phyloP scores from a whole-genome alignment of 1,284 basidiomycete species.

The Ustilago esculenta region DNA sequence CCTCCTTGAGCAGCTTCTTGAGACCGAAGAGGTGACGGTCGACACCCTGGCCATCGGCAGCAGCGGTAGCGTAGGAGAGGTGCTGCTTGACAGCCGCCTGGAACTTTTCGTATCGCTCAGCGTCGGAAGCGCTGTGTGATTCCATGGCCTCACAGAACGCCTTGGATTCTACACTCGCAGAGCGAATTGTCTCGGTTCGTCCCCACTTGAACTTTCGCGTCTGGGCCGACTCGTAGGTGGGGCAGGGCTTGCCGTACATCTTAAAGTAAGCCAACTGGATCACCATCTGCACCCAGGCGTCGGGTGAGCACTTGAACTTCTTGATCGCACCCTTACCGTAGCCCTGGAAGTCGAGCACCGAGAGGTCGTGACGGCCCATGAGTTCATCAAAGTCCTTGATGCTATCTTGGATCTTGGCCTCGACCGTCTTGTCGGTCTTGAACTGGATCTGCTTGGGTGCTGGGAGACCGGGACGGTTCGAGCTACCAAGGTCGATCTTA shows the following conservation, averaged over 20 bases:
- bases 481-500: slow-evolving; percentile 75
- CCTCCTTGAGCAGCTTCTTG: slow-evolving; percentile 81
- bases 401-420: slow-evolving; percentile 72
- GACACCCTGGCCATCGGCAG: slow-evolving; percentile 92
- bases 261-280: slow-evolving; percentile 94
- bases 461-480: slow-evolving; percentile 71
- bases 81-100: slow-evolving; percentile 82
- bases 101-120: slow-evolving; percentile 77
- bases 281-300: slow-evolving; percentile 91
- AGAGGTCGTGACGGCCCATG: slow-evolving; percentile 81
- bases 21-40: slow-evolving; percentile 93
- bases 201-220: slow-evolving; percentile 91
- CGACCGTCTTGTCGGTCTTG: slow-evolving; percentile 73
- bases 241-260: slow-evolving; percentile 80
- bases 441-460: slow-evolving; percentile 78
- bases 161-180: slow-evolving; percentile 82
- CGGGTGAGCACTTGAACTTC: slow-evolving; percentile 86
- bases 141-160: slow-evolving; percentile 90
- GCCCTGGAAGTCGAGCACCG: slow-evolving; percentile 84
- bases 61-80: slow-evolving; percentile 86
- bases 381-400: slow-evolving; percentile 80
- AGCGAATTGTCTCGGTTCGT: slow-evolving; percentile 92
- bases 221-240: slow-evolving; percentile 92
- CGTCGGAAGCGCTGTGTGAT: slow-evolving; percentile 72
- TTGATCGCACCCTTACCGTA: slow-evolving; percentile 93